Percentiles rank a stretch among this genome's conserved stretches.
Evolutionary conservation across 805 yeast species (phyloP).

Genomic region (Candida namnaoensis): DNA sequence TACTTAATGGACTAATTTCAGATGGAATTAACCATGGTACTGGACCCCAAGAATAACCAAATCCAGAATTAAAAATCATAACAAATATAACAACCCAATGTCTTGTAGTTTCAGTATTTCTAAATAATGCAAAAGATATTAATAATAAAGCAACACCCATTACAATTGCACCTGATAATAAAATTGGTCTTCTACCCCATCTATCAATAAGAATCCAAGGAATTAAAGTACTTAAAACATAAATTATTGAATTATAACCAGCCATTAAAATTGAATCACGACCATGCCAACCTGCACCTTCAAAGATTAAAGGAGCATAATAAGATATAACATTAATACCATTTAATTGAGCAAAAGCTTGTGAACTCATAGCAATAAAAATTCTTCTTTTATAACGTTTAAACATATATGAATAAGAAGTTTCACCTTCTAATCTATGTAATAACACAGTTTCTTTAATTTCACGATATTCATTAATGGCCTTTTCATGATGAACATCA

Average conservation of each 20-base stretch:
- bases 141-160: constrained; percentile 67
- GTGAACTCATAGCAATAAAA: constrained; percentile 83
- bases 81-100: constrained; percentile 68
- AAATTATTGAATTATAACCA: constrained; percentile 62
- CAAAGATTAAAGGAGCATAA: constrained; percentile 90
- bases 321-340: constrained; percentile 91
- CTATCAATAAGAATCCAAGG: constrained; percentile 88
- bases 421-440: constrained; percentile 74
- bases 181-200: constrained; percentile 88
- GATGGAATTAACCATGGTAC: constrained; percentile 86
- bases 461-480: constrained; percentile 65
- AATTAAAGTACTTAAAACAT: constrained; percentile 62
- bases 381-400: constrained; percentile 67
- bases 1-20: constrained; percentile 77
- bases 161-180: constrained; percentile 66
- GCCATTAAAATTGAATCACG: constrained; percentile 86
- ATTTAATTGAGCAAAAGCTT: constrained; percentile 86
- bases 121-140: constrained; percentile 54
- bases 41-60: constrained; percentile 93
- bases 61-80: constrained; percentile 70
- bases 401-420: constrained; percentile 69
- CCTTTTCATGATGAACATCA: constrained; percentile 57
- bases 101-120: constrained; percentile 49
- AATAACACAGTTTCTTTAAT: constrained; percentile 76
- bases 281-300: constrained; percentile 92